Base-by-base conservation (phyloP, 192 early-diverging fungal species). In the Obelidium mucronatum region DNA sequence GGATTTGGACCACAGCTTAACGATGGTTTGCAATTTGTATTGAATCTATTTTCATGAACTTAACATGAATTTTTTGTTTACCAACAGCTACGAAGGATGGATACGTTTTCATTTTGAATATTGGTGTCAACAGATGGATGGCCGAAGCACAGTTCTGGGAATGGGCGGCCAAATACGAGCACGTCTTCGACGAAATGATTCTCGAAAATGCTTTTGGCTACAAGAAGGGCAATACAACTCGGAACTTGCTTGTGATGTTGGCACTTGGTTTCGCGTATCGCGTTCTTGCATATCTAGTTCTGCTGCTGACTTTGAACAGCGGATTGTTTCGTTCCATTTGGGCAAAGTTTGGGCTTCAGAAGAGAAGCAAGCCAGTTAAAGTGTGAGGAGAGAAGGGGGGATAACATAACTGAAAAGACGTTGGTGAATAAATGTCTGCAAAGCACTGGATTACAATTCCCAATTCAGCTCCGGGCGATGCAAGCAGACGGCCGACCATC, bases 401-500 rank as follows among this genome's bases (percentile, higher is more conserved):
- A n/a, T n/a, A n/a, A n/a, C n/a, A n/a, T n/a, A n/a, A n/a, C n/a
- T n/a, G n/a, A n/a, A n/a, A n/a, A n/a, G n/a, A n/a, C n/a, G n/a
- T n/a, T n/a, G n/a, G n/a, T n/a, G n/a, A 19, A 48, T 15, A 19
- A 60, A 60, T 31, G 58, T 15, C 22, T 2, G 28, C 63, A 8
- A 65, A 39, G 37, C 63, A 65, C 19, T 65, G 63, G 63, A 65
- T 36, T 19, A 30, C 28, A 33, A 26, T 65, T 8, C 19, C 8
- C 19, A 15, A 15, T 15, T 37, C 31, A 17, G 34, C 15, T 22
- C 31, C 26, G 8, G 33, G 34, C 1, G 63, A 65, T 8, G 61
- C 68, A 6, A 59, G 73, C 22, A 17, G 48, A 37, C 82, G 90
- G 24, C 93, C 93, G 28, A 64, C 84, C 2, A 79, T 91, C 22